phyloP scores from a whole-genome alignment of 2,329 filamentous ascomycete genomes.

The Stylonectria norvegica region DNA sequence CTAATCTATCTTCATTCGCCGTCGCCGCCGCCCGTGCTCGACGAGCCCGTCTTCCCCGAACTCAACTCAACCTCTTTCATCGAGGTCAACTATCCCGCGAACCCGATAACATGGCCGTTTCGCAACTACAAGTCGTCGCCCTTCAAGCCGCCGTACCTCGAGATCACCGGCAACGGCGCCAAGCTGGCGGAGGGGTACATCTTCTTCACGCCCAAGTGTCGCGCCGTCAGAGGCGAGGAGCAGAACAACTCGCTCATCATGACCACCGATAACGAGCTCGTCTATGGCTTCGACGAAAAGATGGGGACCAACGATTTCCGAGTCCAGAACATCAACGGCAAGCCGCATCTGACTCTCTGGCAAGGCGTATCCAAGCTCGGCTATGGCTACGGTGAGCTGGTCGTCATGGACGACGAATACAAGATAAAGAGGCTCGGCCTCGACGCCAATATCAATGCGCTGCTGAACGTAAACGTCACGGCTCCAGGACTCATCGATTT shows the following conservation, averaged over 20 bases:
- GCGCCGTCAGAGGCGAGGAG: slow-evolving; percentile 6
- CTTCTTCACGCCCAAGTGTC: slow-evolving; percentile 23
- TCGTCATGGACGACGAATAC: slow-evolving; percentile 31
- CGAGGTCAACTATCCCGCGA: slow-evolving; percentile 13
- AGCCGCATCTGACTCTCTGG: slow-evolving; percentile 30
- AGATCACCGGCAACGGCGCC: slow-evolving; percentile 14
- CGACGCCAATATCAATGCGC: slow-evolving; percentile 6
- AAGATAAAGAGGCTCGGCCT: slow-evolving; percentile 13
- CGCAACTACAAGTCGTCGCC: slow-evolving; percentile 24
- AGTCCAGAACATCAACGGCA: slow-evolving; percentile 28
- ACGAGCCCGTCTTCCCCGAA: background rate
- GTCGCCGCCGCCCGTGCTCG: background rate
- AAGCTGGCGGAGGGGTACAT: slow-evolving; percentile 24
- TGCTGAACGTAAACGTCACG: background rate
- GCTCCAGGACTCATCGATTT: slow-evolving; percentile 16
- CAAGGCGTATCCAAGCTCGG: slow-evolving; percentile 24
- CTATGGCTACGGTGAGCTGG: slow-evolving; percentile 31
- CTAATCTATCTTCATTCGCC: too few species aligned
- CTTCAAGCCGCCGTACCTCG: slow-evolving; percentile 20
- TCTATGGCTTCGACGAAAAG: slow-evolving; percentile 22
- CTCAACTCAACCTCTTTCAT: slow-evolving; percentile 20
- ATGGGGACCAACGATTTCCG: slow-evolving; percentile 20
- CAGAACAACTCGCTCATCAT: slow-evolving; percentile 21
- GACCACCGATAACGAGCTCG: slow-evolving; percentile 27
- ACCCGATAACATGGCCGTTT: slow-evolving; percentile 13